Base-by-base conservation (phyloP, 768 basidiomycete genomes). In the Cyclocybe aegerita region DNA sequence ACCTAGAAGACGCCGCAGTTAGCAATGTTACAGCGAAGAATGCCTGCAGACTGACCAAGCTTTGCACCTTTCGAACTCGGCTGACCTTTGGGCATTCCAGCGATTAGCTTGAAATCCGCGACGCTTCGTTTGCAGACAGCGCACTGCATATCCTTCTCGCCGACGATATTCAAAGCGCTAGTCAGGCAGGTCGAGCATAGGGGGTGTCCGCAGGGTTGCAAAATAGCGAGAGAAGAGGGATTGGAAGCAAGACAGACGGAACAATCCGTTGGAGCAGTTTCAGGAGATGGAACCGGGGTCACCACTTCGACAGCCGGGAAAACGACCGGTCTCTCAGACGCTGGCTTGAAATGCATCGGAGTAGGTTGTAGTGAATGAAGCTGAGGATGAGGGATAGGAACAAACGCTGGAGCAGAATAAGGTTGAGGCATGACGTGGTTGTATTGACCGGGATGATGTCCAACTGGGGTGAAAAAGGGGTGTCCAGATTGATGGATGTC, bases 131-230 rank as follows among this genome's bases (percentile, higher is more conserved):
- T 85, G 69, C 90, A 93, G 30, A 90, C 85, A 12, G 88, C 85
- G 54, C 91, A 93, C 52, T 85, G 80, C 80, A 93, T 89, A 50
- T 88, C 86, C 63, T 92, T 93, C 67, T 93, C 90, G 6, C 90
- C 90, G 12, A 92, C 91, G 45, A 93, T 93, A 57, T 93, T 93
- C 45, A 93, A 74, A 7, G 89, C 88, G 44, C 89, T 90, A 1
- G 91, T 93, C 48, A 93, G 75, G 61, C 91, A 93, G 8, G 78
- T 77, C 2, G 89, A 87, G 63, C 91, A 93, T 1, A 93, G 72
- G 1, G 85, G 77, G 64, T 93, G 91, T 5, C 70, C 63, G 66
- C 91, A 93, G 0, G 91, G 90, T 16, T 80, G 76, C 14, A 93
- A 77, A 53, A 88, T 73, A 1, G 85, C 90, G 34, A 90, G 72